phyloP scores from a whole-genome alignment of 2,329 filamentous ascomycete species.

The Aspergillus sp. region DNA sequence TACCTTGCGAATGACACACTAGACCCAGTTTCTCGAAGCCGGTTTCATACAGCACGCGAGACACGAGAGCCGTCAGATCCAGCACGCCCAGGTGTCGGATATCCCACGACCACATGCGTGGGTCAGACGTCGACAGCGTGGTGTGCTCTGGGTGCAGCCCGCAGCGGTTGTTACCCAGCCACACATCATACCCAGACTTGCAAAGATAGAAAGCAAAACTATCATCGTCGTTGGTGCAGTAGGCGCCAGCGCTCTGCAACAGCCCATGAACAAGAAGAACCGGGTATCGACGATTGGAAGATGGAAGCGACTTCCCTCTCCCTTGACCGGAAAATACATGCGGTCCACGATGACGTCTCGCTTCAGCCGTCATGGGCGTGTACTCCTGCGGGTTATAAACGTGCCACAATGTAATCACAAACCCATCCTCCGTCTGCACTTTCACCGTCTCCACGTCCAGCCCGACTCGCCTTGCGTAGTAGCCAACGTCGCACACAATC shows the following conservation, averaged over 20 bases:
- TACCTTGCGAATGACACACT: slow-evolving; percentile 85
- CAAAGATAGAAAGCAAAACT: slow-evolving; percentile 88
- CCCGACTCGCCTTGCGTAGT: slow-evolving; percentile 84
- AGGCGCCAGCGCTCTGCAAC: slow-evolving; percentile 81
- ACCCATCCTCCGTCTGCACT: slow-evolving; percentile 91
- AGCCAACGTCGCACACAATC: slow-evolving; percentile 70
- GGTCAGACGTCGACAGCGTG: slow-evolving; percentile 66
- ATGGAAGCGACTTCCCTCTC: slow-evolving; percentile 17
- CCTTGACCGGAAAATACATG: slow-evolving; percentile 53
- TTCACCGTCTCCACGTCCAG: slow-evolving; percentile 78
- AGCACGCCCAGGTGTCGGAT: slow-evolving; percentile 90
- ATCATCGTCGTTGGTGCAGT: slow-evolving; percentile 84
- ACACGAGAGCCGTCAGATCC: slow-evolving; percentile 76
- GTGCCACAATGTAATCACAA: slow-evolving; percentile 85
- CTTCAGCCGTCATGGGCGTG: slow-evolving; percentile 45
- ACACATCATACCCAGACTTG: slow-evolving; percentile 90
- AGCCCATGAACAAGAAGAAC: slow-evolving; percentile 84
- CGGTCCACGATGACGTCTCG: slow-evolving; percentile 49
- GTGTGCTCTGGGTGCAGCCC: slow-evolving; percentile 76
- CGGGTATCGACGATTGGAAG: slow-evolving; percentile 54
- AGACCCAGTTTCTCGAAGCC: slow-evolving; percentile 78
- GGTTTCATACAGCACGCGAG: slow-evolving; percentile 74
- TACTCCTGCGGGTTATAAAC: slow-evolving; percentile 79
- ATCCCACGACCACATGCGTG: slow-evolving; percentile 96
- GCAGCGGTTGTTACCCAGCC: slow-evolving; percentile 91